phyloP scores from a whole-genome alignment of 176 grass and related monocot species.

The Calamus simplicifolius region DNA sequence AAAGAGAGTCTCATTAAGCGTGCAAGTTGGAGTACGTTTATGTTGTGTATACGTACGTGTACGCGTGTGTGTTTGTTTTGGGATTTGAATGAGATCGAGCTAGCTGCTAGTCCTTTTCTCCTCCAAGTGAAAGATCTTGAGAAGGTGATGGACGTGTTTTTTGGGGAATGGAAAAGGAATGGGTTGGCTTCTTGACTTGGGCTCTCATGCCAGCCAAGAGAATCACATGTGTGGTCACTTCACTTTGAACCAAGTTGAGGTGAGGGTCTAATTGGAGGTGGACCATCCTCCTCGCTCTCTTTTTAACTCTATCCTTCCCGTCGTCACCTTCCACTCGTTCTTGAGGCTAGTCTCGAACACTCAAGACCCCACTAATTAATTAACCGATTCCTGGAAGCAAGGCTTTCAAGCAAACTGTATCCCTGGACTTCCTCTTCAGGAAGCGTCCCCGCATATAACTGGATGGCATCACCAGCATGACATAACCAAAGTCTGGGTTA shows the following conservation, averaged over 20 bases:
- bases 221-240: conserved; percentile 4
- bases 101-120: neutral
- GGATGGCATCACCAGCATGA: conserved; percentile 21
- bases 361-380: no score
- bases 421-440: conserved; percentile 13
- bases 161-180: neutral
- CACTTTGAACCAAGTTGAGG: conserved; percentile 6
- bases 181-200: conserved; percentile 1
- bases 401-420: neutral
- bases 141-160: no score
- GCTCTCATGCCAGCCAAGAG: neutral
- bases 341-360: no score
- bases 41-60: no score
- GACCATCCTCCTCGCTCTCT: no score
- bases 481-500: conserved; percentile 3
- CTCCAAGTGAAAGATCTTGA: neutral
- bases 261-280: neutral
- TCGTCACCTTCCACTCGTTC: no score
- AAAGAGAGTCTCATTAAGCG: no score
- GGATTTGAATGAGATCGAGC: neutral
- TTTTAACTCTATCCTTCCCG: no score
- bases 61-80: no score
- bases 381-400: no score
- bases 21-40: no score
- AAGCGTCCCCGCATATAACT: conserved; percentile 1